phyloP scores from a whole-genome alignment of 1,284 basidiomycete species.

The Ganoderma resinaceum region DNA sequence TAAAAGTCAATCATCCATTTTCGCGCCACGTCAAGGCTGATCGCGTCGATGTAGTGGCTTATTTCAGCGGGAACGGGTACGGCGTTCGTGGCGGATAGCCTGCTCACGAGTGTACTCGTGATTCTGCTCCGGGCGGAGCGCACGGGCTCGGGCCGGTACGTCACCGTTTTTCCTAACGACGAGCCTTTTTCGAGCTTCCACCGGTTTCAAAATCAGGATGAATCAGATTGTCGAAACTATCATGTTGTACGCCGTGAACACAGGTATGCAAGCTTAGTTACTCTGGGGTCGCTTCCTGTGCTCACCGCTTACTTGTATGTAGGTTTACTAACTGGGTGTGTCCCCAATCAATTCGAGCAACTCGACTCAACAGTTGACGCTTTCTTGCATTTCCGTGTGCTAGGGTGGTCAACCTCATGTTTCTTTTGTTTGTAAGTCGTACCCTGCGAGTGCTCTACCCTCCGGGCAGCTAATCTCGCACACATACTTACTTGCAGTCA shows the following conservation, averaged over 20 bases:
- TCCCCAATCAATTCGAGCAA: background rate
- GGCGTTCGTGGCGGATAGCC: background rate
- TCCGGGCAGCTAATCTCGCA: background rate
- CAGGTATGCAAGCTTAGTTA: background rate
- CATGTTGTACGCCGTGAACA: background rate
- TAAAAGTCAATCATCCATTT: background rate
- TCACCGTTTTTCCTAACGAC: background rate
- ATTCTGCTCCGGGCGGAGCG: background rate
- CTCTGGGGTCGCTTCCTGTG: background rate
- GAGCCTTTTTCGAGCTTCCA: background rate
- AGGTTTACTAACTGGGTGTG: background rate
- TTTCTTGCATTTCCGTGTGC: no score
- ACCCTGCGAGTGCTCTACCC: background rate
- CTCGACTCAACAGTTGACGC: background rate
- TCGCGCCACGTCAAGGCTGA: background rate
- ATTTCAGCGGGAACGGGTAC: background rate
- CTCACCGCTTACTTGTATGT: background rate
- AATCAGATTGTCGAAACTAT: background rate
- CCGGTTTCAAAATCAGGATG: background rate
- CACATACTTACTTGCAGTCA: conserved; percentile 4
- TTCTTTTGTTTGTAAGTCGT: conserved; percentile 14
- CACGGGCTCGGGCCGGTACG: background rate
- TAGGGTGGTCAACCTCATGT: conserved; percentile 16
- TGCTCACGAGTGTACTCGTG: background rate
- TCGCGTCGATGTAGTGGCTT: background rate